Base-by-base conservation (phyloP, 257 asterid genomes). In the Gynochthodes officinalis region DNA sequence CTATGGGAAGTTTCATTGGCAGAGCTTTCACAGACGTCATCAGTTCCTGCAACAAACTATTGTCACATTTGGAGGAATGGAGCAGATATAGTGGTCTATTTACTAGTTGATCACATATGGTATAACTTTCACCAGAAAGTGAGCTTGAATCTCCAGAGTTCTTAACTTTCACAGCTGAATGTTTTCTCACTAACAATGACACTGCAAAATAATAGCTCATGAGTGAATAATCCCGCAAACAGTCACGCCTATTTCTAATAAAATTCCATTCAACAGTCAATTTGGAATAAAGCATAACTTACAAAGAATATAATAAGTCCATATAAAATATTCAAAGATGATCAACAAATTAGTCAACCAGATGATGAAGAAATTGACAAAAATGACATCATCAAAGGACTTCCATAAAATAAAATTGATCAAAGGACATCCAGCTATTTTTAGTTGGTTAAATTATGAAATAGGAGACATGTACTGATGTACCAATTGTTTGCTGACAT, bases 401-500 rank as follows among this genome's bases (percentile, higher is more conserved):
- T 61, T 27, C 67, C 64, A 35, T 8, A 23, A 61, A 61, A 23
- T 18, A 9, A 37, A 19, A 39, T 8, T 19, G 37, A 63, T 18
- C 18, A 18, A 19, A 13, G 27, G 27, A 32, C 58, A 44, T 66
- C 44, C 9, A 32, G 46, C 72, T 30, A 49, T 32, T 49, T 10
- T 50, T 67, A 28, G 37, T 28, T 19, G 23, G 67, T 35, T 32
- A 61, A 2, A 21, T 63, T 42, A 12, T 25, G 37, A 5, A 43
- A 27, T 49, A 48, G 65, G 73, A 81, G 72, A 84, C 71, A 75
- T 79, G 59, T 81, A 93, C 97, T 96, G 75, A 75, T 79, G 59
- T 81, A 93, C 97, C 97, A 77, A 94, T 84, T 44, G 98, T 91
- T 82, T 84, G 97, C 85, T 94, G 98, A 80, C 78, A 83, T 78